Conservation (phyloP, 2,329 filamentous ascomycete species). For the Ophiostoma triangulosporum region DNA sequence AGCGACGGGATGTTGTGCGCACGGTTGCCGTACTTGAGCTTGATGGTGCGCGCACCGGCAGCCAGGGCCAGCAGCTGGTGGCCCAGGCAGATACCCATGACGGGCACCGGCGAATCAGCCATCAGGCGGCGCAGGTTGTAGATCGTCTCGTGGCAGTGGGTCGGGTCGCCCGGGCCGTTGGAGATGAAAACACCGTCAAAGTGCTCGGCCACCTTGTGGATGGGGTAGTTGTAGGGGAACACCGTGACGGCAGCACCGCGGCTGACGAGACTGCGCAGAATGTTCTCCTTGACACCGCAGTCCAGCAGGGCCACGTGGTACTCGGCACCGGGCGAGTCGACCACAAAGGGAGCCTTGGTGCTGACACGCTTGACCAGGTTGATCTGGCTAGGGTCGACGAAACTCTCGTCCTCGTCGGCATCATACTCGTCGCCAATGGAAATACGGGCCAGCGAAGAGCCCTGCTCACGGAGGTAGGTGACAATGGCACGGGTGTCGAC, state of each 20-base stretch:
- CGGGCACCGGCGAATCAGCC: constrained; percentile 76
- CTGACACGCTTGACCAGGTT: constrained; percentile 93
- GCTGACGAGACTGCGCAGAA: constrained; percentile 82
- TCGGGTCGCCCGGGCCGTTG: constrained; percentile 95
- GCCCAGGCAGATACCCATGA: constrained; percentile 96
- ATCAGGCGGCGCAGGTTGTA: constrained; percentile 87
- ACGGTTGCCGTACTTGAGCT: constrained; percentile 98
- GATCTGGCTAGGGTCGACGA: constrained; percentile 87
- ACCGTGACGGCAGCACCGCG: constrained; percentile 86
- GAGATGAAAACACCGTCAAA: constrained; percentile 99
- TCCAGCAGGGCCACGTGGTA: constrained; percentile 91
- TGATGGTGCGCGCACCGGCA: constrained; percentile 77
- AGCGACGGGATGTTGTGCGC: constrained; percentile 96
- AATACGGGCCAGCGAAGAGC: constrained; percentile 89
- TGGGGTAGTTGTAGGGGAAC: constrained; percentile 93
- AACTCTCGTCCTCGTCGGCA: constrained; percentile 93
- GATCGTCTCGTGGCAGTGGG: constrained; percentile 87
- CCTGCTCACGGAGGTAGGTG: constrained; percentile 88
- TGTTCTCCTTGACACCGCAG: constrained; percentile 99
- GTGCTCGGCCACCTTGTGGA: constrained; percentile 95
- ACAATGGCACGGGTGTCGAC: constrained; percentile 96
- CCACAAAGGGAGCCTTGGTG: constrained; percentile 96
- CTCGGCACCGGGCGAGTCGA: constrained; percentile 68
- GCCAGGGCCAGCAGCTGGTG: constrained; percentile 92
- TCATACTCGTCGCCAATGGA: constrained; percentile 96